Evolutionary conservation across 2,329 filamentous ascomycete species (phyloP), one percentile per base, ranked within the genome.

Genomic region (Aspergillus glaucus): DNA sequence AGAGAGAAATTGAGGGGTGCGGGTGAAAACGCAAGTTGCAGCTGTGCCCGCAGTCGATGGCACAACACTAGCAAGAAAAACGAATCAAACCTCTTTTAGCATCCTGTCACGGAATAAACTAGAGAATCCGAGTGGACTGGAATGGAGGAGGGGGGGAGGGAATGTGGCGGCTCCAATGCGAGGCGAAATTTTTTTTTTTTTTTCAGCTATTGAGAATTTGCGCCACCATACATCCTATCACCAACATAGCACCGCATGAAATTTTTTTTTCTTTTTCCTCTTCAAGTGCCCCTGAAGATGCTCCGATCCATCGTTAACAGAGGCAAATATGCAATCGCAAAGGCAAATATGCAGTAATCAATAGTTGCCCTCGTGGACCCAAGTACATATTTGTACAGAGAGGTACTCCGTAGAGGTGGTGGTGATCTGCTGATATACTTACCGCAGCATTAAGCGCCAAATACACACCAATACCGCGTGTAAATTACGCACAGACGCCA

Each of bases 191-290:
- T 14, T 12, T 37, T 37, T 14, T 12, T 37, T 37, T 36, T 40
- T 40, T 40, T 60, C 57, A 60, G 57, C 57, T 60, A 53, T 48
- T 39, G 40, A 49, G 53, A 34, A 15, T 39, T 43, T 56, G 56
- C 57, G 57, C 57, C 57, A 60, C 57, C 50, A 26, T 44, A 40
- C 47, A 43, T 36, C 14, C 14, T 36, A 15, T 19, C 37, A 40
- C 17, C 19, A 28, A 12, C 26, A 19, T 17, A 22, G 34, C 34
- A 6, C 17, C 34, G n/a, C 15, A 17, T 19, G 15, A 17, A 12
- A 12, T 40, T 7, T 36, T 36, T 15, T n/a, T 36, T 36, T n/a
- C 15, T 36, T 36, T 28, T 30, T 12, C 26, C 26, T 12, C 2
- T 30, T 30, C 26, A 30, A 30, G 9, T 30, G 26, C 26, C 4